These are phyloP conservation scores for Limnanthes douglasii DNA, from an alignment of 345 rosid genomes.

Conservation along the genomic window DNA sequence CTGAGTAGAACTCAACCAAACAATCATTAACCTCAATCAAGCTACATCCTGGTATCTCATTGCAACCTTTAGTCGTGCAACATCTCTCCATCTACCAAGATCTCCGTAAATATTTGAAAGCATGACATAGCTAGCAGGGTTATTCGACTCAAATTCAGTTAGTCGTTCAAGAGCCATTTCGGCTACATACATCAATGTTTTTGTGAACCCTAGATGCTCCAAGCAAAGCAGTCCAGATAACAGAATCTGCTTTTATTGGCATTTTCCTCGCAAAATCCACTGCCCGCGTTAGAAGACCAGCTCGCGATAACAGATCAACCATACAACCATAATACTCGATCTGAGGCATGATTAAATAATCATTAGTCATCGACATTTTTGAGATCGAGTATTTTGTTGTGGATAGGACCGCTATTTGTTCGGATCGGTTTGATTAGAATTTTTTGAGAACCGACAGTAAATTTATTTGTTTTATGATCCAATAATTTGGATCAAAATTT, in stretches of 20 bases:
- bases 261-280: constrained; percentile 46
- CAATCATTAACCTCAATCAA: constrained; percentile 44
- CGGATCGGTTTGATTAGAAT: too few species aligned
- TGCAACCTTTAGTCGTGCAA: constrained; percentile 56
- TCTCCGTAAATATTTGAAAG: constrained; percentile 72
- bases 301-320: constrained; percentile 64
- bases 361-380: constrained; percentile 47
- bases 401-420: too few species aligned
- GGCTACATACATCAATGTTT: constrained; percentile 55
- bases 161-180: constrained; percentile 55
- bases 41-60: constrained; percentile 79
- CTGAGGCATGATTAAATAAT: constrained; percentile 44
- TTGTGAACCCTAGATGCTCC: constrained; percentile 65
- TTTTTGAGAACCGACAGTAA: too few species aligned
- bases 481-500: too few species aligned
- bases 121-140: constrained; percentile 60
- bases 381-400: too few species aligned
- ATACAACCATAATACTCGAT: constrained; percentile 86
- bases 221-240: constrained; percentile 72
- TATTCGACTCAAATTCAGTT: constrained; percentile 46
- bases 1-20: constrained; percentile 61
- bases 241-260: constrained; percentile 63
- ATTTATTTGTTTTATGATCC: too few species aligned
- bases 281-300: constrained; percentile 60
- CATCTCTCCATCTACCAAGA: constrained; percentile 54